Base-by-base conservation (phyloP, 2,329 filamentous ascomycete species). In the Penicillium freii region DNA sequence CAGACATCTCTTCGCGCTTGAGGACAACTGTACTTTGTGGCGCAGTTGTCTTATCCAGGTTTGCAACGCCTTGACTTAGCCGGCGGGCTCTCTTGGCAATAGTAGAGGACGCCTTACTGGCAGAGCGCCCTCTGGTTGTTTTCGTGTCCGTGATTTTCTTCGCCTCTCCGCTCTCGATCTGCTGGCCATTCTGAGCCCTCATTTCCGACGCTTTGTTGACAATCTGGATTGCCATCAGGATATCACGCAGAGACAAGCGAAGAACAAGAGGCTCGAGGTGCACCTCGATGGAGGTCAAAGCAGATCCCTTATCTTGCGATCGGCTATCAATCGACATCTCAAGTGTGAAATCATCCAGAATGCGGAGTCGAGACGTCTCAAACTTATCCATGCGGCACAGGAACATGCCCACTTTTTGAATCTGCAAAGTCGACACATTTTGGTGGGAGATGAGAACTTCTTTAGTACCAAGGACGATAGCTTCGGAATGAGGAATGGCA, bases 351-450 rank as follows among this genome's bases (percentile, higher is more conserved):
- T 99, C 92, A 70, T 99, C 95, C 33, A 99, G 84, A 60, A 99
- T 96, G 19, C 94, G 87, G 46, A 99, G 82, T 38, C 91, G 86
- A 40, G 88, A 92, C 4, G 90, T 92, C 65, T 99, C 93, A 66
- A 97, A 97, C 62, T 87, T 90, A 74, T 99, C 95, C 94, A 99
- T 99, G 13, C 94, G 89, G 71, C 95, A 99, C 33, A 99, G 76
- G 73, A 97, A 99, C 94, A 99, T 99, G 66, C 94, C 94, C 52
- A 97, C 85, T 69, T 97, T 88, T 8, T 91, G 92, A 3, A 99
- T 86, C 70, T 99, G 93, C 70, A 99, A 83, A 0, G 94, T 97
- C 65, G 95, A 83, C 9, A 93, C 91, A 77, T 97, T 91, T 73
- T 99, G 95, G 67, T 96, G 90, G 2, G 93, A 96, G 11, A 97